Base-by-base conservation (phyloP, 176 grass and related monocot genomes). In the Themeda triandra region DNA sequence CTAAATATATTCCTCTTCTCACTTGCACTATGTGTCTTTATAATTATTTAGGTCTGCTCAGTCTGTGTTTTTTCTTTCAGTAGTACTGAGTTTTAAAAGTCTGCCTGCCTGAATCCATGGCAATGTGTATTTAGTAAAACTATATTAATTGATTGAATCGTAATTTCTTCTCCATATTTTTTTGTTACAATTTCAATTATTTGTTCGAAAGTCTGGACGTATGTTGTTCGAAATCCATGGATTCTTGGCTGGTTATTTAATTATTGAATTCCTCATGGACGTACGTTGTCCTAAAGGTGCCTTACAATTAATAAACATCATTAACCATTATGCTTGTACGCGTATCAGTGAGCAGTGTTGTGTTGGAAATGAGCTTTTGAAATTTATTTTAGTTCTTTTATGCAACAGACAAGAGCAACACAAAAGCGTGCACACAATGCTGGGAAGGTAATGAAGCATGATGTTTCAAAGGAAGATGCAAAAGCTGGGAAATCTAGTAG, bases 391-490 rank as follows among this genome's bases (percentile, higher is more conserved):
- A 75, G 68, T 51, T 69, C 10, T 84, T 92, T 83, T 63, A 53
- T 41, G 64, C 79, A 58, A 77, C 83, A 99, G 97, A 82, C 82
- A 79, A 96, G 84, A 83, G 69, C 44, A 45, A 79, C 76, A 86
- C 96, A 94, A 76, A 99, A 96, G 76, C 86, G 86, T 75, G 58
- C 53, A 30, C 9, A 84, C 62, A 95, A 86, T 82, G 37, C 86
- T 78, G 89, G 83, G 29, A 99, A 96, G 82, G 40, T 82, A 42
- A 71, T 86, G 87, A 99, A 96, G 83, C 86, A 92, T 75, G 93
- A 95, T 80, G 8, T 39, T 41, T 32, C 72, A 33, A 92, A 92
- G 84, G 96, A 96, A 81, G 93, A 96, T 72, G 48, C 31, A 56
- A 98, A 92, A 84, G 80, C 88, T 84, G 91, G 89, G 67, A 98